Evolutionary conservation across 192 early-diverging fungal species (phyloP).

Genomic region (Coemansia sp.): DNA sequence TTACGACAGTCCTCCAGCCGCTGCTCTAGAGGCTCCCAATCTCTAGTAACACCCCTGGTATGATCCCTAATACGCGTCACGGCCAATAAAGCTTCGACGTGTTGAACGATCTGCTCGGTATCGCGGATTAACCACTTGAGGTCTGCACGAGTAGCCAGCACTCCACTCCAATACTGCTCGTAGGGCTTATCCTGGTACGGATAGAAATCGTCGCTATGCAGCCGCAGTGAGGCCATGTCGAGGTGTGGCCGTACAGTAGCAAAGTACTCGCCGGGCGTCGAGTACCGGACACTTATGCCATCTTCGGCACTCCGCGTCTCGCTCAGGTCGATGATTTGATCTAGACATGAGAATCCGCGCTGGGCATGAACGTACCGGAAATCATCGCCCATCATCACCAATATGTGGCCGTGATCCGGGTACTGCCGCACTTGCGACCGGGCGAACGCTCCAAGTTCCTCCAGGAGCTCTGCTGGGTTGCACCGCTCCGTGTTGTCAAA

Average conservation of each 20-base stretch:
- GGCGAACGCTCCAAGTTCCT: slow-evolving; percentile 23
- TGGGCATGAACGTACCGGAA: slow-evolving; percentile 28
- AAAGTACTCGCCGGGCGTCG: slow-evolving; percentile 40
- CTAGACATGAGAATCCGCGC: slow-evolving; percentile 38
- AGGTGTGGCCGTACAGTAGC: slow-evolving; percentile 9
- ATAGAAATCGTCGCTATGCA: slow-evolving; percentile 34
- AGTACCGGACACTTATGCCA: slow-evolving; percentile 25
- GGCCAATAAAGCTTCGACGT: slow-evolving; percentile 39
- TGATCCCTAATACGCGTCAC: slow-evolving; percentile 3
- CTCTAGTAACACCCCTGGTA: background rate
- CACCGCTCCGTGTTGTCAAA: slow-evolving; percentile 32
- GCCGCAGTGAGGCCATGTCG: background rate
- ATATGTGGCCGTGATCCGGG: slow-evolving; percentile 41
- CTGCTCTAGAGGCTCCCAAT: slow-evolving; percentile 18
- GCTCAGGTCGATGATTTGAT: slow-evolving; percentile 10
- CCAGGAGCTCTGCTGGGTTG: slow-evolving; percentile 16
- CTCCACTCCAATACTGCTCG: slow-evolving; percentile 54
- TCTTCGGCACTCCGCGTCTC: slow-evolving; percentile 6
- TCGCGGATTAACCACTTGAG: slow-evolving; percentile 44
- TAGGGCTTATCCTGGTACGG: slow-evolving; percentile 52
- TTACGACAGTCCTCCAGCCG: slow-evolving; percentile 39
- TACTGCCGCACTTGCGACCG: slow-evolving; percentile 32
- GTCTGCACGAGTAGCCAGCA: slow-evolving; percentile 31
- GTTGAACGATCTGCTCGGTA: slow-evolving; percentile 43
- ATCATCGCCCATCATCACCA: slow-evolving; percentile 54